These are phyloP conservation scores for Rhizopogon roseolus DNA, from an alignment of 768 basidiomycete genomes.

Conservation along the genomic window DNA sequence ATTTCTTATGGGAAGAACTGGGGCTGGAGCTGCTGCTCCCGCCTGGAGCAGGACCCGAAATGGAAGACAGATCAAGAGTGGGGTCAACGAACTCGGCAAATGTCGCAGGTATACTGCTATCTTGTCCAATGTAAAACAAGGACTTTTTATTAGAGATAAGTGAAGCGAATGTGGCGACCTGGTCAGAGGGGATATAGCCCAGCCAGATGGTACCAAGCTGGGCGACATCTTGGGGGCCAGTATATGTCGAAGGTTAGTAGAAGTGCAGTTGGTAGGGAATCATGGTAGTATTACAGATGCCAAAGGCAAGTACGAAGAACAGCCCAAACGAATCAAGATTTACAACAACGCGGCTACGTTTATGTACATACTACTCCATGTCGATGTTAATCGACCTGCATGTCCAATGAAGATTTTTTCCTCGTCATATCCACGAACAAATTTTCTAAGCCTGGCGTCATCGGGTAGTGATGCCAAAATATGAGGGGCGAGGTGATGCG, in stretches of 20 bases:
- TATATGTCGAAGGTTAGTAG: slow-evolving; percentile 58
- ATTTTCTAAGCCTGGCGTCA: no score
- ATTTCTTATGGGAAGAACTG: no score
- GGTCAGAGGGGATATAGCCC: slow-evolving; percentile 55
- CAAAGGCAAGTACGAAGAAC: no score
- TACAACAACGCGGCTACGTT: no score
- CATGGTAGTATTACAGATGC: no score
- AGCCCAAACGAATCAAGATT: no score
- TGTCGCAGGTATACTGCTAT: slow-evolving; percentile 37
- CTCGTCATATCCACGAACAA: no score
- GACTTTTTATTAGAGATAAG: slow-evolving; percentile 61
- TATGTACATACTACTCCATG: no score
- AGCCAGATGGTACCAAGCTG: slow-evolving; percentile 67
- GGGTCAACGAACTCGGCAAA: slow-evolving; percentile 71
- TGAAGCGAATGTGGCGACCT: slow-evolving; percentile 57
- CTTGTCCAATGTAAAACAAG: slow-evolving; percentile 55
- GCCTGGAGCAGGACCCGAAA: slow-evolving; percentile 34
- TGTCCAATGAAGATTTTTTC: no score
- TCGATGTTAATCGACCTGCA: no score
- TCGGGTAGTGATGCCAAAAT: no score
- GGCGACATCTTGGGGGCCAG: slow-evolving; percentile 37
- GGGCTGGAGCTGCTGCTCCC: slow-evolving; percentile 15
- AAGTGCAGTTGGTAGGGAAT: slow-evolving; percentile 66
- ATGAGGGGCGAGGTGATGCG: no score
- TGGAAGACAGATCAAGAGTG: slow-evolving; percentile 52